Base-by-base conservation (phyloP, 2,329 filamentous ascomycete genomes). In the Dactylella cylindrospora region DNA sequence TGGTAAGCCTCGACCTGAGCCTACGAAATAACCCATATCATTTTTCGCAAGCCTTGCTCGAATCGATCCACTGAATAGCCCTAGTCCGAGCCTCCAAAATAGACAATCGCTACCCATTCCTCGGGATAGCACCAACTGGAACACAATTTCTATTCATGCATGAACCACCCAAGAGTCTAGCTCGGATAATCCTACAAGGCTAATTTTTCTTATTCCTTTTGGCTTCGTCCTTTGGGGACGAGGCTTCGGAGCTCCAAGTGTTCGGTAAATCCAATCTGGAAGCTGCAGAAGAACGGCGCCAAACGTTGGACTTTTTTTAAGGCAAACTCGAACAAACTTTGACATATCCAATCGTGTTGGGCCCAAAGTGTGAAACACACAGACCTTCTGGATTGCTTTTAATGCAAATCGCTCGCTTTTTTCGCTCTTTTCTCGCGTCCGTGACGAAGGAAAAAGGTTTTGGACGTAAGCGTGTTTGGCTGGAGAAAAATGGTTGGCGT, bases 101-200 rank as follows among this genome's bases (percentile, higher is more conserved):
- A 53, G 38, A 53, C 12, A n/a, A 29, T 61, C 47, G 55, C 41
- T 61, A 53, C 55, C 55, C 55, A 52, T 61, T 61, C 47, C 41
- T 61, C 47, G 55, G 55, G 47, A 53, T 53, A 33, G 28, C 15
- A 47, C 47, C 47, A 61, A 40, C 50, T 53, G 55, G 49, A 41
- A 20, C 12, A 7, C 54, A n/a, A n/a, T 33, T 35, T 46, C 44
- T 28, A 49, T 46, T 31, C 46, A 47, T 61, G 55, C 46, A 60
- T 60, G 32, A 52, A 47, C 17, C 35, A 29, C 38, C 26, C 44
- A 57, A 35, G 25, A 38, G 35, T 28, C 29, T 23, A 31, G 33
- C 35, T 44, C 32, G 36, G 39, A 31, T 28, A 44, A 41, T 43
- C 55, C 50, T 43, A 53, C 52, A 25, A 53, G 55, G 55, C 43